A percentile compares a stretch with the other conserved stretches of the same genome.
Conservation (phyloP, 2,329 filamentous ascomycete species). For the Talaromyces rugulosus region DNA sequence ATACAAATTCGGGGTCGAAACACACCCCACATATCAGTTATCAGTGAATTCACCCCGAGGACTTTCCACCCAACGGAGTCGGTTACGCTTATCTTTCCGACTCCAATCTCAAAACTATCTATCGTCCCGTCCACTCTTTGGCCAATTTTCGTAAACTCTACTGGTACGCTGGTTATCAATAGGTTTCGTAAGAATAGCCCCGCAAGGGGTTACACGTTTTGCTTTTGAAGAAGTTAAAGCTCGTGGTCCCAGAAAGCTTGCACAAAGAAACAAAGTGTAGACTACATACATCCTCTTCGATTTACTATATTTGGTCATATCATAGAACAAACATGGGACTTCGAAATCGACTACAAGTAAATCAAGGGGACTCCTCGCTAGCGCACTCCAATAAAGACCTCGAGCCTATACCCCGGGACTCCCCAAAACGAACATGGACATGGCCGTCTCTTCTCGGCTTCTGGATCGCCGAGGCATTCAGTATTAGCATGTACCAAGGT, state of each 20-base stretch:
- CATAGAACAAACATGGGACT: too few relatives aligned
- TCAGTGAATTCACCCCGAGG: not conserved
- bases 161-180: not conserved
- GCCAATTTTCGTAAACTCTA: not conserved
- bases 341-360: too few relatives aligned
- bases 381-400: too few relatives aligned
- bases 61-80: not conserved
- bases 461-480: too few relatives aligned
- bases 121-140: not conserved
- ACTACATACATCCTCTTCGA: too few relatives aligned
- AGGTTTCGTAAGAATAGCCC: not conserved
- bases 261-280: not conserved
- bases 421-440: too few relatives aligned
- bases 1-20: constrained; percentile 5
- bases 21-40: not conserved
- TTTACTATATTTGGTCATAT: too few relatives aligned
- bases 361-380: too few relatives aligned
- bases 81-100: constrained; percentile 4
- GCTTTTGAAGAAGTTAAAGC: constrained; percentile 2
- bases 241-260: not conserved
- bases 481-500: too few relatives aligned
- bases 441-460: too few relatives aligned
- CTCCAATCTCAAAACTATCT: not conserved
- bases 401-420: too few relatives aligned
- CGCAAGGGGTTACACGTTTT: not conserved